Evolutionary conservation across 768 basidiomycete genomes (phyloP).

Genomic region (Leccinum rimulosum): DNA sequence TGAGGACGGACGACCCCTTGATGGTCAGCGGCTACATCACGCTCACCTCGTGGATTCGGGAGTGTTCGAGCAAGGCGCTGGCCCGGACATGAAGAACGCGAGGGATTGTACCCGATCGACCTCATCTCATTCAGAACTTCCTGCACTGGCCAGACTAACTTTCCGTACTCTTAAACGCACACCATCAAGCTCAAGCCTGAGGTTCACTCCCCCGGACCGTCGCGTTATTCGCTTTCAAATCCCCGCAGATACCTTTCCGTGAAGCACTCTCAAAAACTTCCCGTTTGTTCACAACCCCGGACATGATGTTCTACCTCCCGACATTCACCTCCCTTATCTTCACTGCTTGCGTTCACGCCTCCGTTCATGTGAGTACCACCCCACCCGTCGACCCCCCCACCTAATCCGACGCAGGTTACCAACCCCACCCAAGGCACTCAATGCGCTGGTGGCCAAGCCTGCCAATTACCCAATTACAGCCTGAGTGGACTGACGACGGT

Average conservation of each 20-base stretch:
- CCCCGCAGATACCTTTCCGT: constrained; percentile 23
- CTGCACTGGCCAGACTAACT: neutral
- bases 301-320: constrained; percentile 14
- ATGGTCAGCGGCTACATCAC: constrained; percentile 71
- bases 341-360: constrained; percentile 10
- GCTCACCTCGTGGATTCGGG: constrained; percentile 7
- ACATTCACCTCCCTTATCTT: constrained; percentile 15
- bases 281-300: neutral
- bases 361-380: constrained; percentile 18
- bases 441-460: constrained; percentile 54
- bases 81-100: constrained; percentile 25
- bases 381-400: rapidly evolving
- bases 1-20: constrained; percentile 91
- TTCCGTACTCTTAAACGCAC: neutral
- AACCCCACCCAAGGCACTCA: constrained; percentile 40
- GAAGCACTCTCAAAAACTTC: neutral
- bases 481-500: constrained; percentile 63
- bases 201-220: neutral
- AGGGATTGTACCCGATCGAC: constrained; percentile 1
- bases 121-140: constrained; percentile 1
- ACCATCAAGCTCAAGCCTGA: neutral
- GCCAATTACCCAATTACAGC: constrained; percentile 35
- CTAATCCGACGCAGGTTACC: constrained; percentile 39
- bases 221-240: constrained; percentile 22
- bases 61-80: neutral